Base-by-base conservation (phyloP, 805 yeast species). In the Nakazawaea pomicola region DNA sequence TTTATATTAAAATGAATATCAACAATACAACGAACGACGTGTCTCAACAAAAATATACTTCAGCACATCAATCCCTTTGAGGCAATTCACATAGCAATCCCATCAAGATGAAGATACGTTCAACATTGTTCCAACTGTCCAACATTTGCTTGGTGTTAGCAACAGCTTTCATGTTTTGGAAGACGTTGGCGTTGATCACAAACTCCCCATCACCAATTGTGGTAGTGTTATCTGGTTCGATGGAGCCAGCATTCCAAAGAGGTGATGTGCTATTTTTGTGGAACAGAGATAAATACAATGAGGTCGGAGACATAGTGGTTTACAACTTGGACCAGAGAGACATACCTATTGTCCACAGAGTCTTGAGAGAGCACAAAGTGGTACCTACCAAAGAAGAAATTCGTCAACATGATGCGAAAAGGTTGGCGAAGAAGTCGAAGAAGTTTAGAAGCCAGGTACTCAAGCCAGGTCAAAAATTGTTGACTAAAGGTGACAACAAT, bases 241-340 rank as follows among this genome's bases (percentile, higher is more conserved):
- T 93, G 99, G 99, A 93, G 60, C 99, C 99, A 2, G 99, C 99
- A 2, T 93, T 93, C 72, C 97, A 93, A 64, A 77, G 99, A 64
- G 99, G 99, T 38, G 99, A 93, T 58, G 82, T 93, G 14, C 65
- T 93, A 46, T 81, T 93, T 54, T 67, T 93, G 43, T 90, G 96
- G 95, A 93, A 93, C 62, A 72, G 97, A 50, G 79, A 83, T 42
- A 55, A 64, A 16, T 58, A 61, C 23, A 78, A 80, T 16, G 67
- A 76, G 34, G 93, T 90, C 1, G 99, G 99, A 17, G 99, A 93
- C 54, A 72, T 93, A 18, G 98, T 93, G 11, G 98, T 93, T 5
- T 93, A 93, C 57, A 89, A 93, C 52, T 75, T 89, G 14, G 72
- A 73, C 38, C 84, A 80, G 4, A 79, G 86, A 56, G 67, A 76